Evolutionary conservation across 306 rosid genomes (phyloP).

Genomic region (Citrullus mucosospermus): DNA sequence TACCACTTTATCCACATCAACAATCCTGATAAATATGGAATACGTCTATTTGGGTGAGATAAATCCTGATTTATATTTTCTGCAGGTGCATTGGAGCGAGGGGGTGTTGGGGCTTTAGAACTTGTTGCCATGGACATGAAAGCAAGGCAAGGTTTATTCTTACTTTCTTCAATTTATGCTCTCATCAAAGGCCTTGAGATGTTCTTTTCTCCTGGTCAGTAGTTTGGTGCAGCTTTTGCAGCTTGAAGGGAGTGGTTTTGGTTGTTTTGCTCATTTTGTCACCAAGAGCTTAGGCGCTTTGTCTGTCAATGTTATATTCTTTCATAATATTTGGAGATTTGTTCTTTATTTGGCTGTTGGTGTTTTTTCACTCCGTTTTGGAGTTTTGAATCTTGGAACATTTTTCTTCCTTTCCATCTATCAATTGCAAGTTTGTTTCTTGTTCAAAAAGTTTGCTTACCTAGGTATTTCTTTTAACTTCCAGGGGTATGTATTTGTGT

Average conservation of each 20-base stretch:
- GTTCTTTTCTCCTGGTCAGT: not conserved
- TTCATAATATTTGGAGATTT: not conserved
- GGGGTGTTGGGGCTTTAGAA: slow-evolving; percentile 98
- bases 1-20: not conserved
- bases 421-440: not conserved
- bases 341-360: not conserved
- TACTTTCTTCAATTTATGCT: not conserved
- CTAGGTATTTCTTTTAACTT: slow-evolving; percentile 12
- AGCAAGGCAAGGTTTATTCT: slow-evolving; percentile 57
- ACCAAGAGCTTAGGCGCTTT: not conserved
- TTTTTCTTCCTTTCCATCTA: not conserved
- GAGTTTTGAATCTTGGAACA: not conserved
- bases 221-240: not conserved
- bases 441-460: not conserved
- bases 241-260: not conserved
- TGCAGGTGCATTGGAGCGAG: slow-evolving; percentile 85
- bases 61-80: not conserved
- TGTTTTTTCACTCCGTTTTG: not conserved
- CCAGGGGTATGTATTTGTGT: slow-evolving; percentile 95
- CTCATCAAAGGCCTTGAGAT: not conserved
- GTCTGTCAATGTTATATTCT: not conserved
- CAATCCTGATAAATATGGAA: not conserved
- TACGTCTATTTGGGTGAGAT: not conserved
- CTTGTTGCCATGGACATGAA: slow-evolving; percentile 99
- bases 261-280: not conserved